Evolutionary conservation across 2,329 filamentous ascomycete species (phyloP), one percentile per base, ranked within the genome.

Genomic region (Colletotrichum sojae): DNA sequence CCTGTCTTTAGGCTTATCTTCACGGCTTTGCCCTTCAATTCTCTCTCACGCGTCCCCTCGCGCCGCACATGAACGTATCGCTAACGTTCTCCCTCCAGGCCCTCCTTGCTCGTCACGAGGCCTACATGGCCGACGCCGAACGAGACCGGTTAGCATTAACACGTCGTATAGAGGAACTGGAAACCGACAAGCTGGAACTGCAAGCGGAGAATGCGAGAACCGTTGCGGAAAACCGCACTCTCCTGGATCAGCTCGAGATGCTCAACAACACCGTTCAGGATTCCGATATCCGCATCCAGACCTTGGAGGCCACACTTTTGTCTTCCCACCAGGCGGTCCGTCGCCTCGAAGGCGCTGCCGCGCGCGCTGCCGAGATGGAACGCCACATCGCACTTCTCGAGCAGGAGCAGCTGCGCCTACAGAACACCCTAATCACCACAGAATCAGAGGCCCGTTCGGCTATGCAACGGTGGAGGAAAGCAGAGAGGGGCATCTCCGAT

Each of bases 51-150:
- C 46, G 5, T 20, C n/a, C 10, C 20, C 13, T 25, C 57, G 45
- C 75, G 75, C 71, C 73, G 27, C 73, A 72, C 62, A 75, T 61
- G 58, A 58, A 67, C 51, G 73, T 74, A 70, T 84, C 86, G 83
- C 92, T 97, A 82, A 97, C 90, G 61, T 92, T 89, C 81, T 84
- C 88, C 62, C 81, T 92, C 68, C 90, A 98, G 96, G 94, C 94
- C 69, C 87, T 99, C 65, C 89, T 99, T 49, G 90, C 92, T 72
- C 92, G 95, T 75, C 95, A 99, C 88, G 95, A 98, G 84, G 90
- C 93, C 69, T 98, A 97, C 81, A 95, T 98, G 87, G 91, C 91
- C 74, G 94, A 97, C 79, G 94, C 95, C 69, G 94, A 97, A 84
- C 90, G 90, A 74, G 94, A 98, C 78, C 92, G 95, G 70, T 83